Evolutionary conservation across 1,284 basidiomycete species (phyloP), one percentile per base, ranked within the genome.

Genomic region (Testicularia cyperi): DNA sequence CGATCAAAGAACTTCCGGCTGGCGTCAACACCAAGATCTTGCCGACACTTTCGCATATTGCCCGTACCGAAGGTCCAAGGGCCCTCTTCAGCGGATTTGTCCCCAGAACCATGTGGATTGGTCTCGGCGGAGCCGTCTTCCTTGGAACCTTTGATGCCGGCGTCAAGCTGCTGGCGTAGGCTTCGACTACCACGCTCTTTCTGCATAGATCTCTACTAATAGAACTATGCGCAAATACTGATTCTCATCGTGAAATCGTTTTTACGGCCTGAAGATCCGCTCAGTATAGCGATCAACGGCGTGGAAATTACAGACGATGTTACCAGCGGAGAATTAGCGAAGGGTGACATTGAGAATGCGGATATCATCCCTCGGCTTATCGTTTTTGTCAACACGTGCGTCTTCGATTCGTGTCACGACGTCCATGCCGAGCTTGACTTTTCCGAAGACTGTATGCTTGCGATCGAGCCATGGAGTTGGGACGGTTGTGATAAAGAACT

Each of bases 401-500:
- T 97, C 91, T 74, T 98, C 98, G 75, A 90, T 92, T 78, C 94
- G 89, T 40, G 81, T 80, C 19, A 84, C 77, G 6, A 82, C 79
- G 44, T 83, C 82, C 41, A 83, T 73, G 0, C 82, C 82, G 0
- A 77, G 76, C 1, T 77, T 77, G 3, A 80, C 82, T 15, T 80
- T 74, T 0, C 82, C 82, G 63, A 84, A 84, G 44, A 84, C 78
- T 5, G 81, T 82, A 61, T 83, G 82, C 72, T 83, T 83, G 49
- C 80, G 77, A 55, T 83, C 81, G 41, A 98, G 80, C 91, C 92
- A 96, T 6, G 92, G 90, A 5, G 90, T 90, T 10, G 92, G 88
- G 2, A 87, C 92, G 2, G 92, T 96, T 2, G 95, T 99, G 76
- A 98, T 92, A 80, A 98, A 98, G 81, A 98, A 98, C 77, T 99